phyloP scores from a whole-genome alignment of 176 grass and related monocot genomes.

The Oryza longistaminata region DNA sequence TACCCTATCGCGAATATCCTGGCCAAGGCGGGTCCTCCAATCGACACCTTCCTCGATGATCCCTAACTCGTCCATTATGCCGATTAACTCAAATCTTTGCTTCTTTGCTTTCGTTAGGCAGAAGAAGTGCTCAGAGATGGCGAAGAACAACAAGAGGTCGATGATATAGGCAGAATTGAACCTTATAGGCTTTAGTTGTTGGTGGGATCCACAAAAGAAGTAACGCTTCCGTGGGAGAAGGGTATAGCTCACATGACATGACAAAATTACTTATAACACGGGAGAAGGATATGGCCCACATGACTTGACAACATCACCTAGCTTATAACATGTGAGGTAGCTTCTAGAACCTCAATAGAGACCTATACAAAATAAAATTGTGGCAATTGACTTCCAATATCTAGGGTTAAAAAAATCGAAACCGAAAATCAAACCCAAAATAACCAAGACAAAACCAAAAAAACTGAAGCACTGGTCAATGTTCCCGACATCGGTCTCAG shows the following conservation, averaged over 20 bases:
- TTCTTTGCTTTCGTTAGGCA: not conserved
- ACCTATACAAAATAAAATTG: not conserved
- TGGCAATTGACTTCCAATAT: not conserved
- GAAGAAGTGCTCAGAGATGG: not conserved
- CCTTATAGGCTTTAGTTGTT: not conserved
- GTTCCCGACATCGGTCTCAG: no score
- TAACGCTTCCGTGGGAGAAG: not conserved
- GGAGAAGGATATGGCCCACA: not conserved
- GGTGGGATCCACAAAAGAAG: not conserved
- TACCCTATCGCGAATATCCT: not conserved
- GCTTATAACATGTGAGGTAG: not conserved
- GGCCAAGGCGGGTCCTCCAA: not conserved
- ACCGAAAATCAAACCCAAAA: no score
- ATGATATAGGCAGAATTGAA: not conserved
- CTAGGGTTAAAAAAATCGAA: no score
- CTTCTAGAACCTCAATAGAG: not conserved
- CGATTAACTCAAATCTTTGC: not conserved
- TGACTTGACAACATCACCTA: not conserved
- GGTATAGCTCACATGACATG: not conserved
- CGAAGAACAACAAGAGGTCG: not conserved
- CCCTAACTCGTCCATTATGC: not conserved
- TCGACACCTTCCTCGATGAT: not conserved
- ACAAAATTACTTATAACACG: not conserved
- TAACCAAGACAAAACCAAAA: no score
- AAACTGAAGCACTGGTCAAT: no score